A percentile compares a stretch with the other conserved stretches of the same genome.
phyloP scores from a whole-genome alignment of 345 rosid species.

The Raphanus sativus region DNA sequence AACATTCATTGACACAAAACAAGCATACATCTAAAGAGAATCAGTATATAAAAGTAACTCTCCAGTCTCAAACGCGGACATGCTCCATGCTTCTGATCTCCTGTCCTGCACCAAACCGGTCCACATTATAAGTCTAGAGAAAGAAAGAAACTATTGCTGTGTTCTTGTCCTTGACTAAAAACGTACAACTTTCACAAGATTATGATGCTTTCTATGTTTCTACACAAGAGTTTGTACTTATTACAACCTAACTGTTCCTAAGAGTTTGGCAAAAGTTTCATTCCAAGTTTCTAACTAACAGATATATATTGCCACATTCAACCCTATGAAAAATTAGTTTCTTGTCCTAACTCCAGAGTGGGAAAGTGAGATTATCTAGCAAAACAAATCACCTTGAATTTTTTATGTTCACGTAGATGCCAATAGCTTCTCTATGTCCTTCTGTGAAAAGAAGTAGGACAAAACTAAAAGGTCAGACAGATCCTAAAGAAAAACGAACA shows the following conservation, averaged over 20 bases:
- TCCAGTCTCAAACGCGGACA: background rate
- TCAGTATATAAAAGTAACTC: background rate
- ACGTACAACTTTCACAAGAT: constrained; percentile 13
- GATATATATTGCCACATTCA: constrained; percentile 17
- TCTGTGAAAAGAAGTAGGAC: constrained; percentile 43
- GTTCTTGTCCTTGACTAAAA: background rate
- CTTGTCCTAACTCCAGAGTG: background rate
- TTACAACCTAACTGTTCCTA: constrained; percentile 17
- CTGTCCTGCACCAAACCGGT: constrained; percentile 24
- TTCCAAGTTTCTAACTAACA: constrained; percentile 17
- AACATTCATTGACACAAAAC: constrained; percentile 1
- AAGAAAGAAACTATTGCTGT: background rate
- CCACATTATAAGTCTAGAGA: constrained; percentile 14
- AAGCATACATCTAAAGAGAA: background rate
- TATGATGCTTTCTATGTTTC: constrained; percentile 17
- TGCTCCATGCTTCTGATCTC: constrained; percentile 23
- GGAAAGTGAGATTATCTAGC: background rate
- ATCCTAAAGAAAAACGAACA: background rate
- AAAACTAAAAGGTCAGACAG: background rate
- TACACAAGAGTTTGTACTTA: background rate
- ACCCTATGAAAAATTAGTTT: constrained; percentile 5
- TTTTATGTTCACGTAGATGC: constrained; percentile 44
- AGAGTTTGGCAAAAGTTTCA: constrained; percentile 25
- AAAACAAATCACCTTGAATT: constrained; percentile 21
- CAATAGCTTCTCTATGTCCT: constrained; percentile 64